Conservation (phyloP, 805 yeast species). For the Candida mattraensis region DNA sequence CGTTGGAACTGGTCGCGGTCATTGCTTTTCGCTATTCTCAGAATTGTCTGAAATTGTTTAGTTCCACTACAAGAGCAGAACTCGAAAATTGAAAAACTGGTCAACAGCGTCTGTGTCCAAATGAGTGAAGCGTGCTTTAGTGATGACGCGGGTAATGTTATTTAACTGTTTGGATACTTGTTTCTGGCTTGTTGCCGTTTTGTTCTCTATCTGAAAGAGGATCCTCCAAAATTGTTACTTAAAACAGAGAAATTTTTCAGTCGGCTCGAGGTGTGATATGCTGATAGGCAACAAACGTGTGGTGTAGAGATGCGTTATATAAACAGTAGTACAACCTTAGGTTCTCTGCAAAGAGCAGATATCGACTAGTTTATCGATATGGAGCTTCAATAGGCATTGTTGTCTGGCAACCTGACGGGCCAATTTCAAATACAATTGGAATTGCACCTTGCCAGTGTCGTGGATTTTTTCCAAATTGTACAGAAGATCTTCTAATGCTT, state of each 20-base stretch:
- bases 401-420: constrained; percentile 60
- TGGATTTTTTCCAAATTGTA: constrained; percentile 57
- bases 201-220: constrained; percentile 4
- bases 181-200: too few relatives aligned
- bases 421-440: constrained; percentile 42
- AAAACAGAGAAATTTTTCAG: constrained; percentile 8
- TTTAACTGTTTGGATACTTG: too few relatives aligned
- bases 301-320: background rate
- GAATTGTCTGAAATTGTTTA: too few relatives aligned
- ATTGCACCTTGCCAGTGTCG: constrained; percentile 44
- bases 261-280: constrained; percentile 9
- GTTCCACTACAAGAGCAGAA: too few relatives aligned
- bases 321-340: background rate
- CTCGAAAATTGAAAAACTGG: too few relatives aligned
- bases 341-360: constrained; percentile 20
- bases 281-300: background rate
- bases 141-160: too few relatives aligned
- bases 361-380: constrained; percentile 38
- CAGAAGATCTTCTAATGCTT: constrained; percentile 68
- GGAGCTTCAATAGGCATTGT: constrained; percentile 55
- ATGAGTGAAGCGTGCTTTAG: too few relatives aligned
- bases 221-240: constrained; percentile 4
- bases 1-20: too few relatives aligned
- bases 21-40: too few relatives aligned
- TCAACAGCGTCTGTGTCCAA: too few relatives aligned